These are phyloP conservation scores for Tilletia horrida DNA, from an alignment of 1,284 basidiomycete genomes.

Conservation along the genomic window DNA sequence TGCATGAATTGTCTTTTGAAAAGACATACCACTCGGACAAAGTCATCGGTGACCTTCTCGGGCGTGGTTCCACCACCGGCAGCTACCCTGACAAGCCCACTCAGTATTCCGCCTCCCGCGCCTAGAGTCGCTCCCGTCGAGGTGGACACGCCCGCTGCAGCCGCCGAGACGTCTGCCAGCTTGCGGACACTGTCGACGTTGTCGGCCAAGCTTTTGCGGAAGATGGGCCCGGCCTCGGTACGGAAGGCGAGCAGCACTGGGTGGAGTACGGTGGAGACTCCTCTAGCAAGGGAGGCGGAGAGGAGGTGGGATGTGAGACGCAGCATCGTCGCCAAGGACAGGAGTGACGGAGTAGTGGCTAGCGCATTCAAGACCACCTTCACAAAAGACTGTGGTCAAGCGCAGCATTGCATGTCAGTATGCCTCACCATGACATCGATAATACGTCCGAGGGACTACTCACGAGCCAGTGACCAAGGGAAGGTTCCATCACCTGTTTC, in stretches of 20 bases:
- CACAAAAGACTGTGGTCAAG: background rate
- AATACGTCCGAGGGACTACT: background rate
- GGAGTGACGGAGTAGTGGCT: conserved; percentile 1
- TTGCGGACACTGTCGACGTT: conserved; percentile 7
- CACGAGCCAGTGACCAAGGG: conserved; percentile 29
- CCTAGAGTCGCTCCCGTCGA: background rate
- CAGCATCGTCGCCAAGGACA: conserved; percentile 12
- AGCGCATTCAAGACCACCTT: background rate
- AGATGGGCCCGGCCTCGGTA: background rate
- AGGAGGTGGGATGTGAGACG: conserved; percentile 10
- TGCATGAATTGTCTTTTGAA: background rate
- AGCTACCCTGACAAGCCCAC: conserved; percentile 14
- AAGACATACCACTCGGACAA: conserved; percentile 17
- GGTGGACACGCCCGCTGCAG: conserved; percentile 1
- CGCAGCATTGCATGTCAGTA: background rate
- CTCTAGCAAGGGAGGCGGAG: conserved; percentile 12
- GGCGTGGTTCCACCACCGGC: conserved; percentile 1
- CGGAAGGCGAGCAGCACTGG: conserved; percentile 12
- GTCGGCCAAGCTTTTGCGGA: conserved; percentile 2
- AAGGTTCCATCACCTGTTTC: conserved; percentile 51
- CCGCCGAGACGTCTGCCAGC: background rate
- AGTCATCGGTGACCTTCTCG: conserved; percentile 19
- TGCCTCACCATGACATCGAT: background rate
- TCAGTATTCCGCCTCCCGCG: conserved; percentile 5
- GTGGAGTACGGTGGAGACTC: conserved; percentile 7